Evolutionary conservation across 140 eudicot species (phyloP).

Genomic region (Flaveria floridana): DNA sequence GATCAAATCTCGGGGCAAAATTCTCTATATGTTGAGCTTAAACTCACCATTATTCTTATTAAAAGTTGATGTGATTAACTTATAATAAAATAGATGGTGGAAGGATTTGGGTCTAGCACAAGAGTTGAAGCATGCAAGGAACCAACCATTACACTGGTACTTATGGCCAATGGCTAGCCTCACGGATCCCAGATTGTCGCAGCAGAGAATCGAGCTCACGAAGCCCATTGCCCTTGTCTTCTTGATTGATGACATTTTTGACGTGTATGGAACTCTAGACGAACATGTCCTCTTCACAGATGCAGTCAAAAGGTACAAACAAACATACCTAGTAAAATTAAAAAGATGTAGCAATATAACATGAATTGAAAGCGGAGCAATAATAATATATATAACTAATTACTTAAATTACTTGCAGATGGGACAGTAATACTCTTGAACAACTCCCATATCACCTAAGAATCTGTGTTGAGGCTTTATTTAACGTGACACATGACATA

Average conservation of each 20-base stretch:
- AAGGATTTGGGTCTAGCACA: slow-evolving; percentile 41
- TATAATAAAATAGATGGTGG: slow-evolving; percentile 60
- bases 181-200: slow-evolving; percentile 36
- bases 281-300: slow-evolving; percentile 50
- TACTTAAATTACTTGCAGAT: slow-evolving; percentile 37
- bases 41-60: background rate
- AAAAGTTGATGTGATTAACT: background rate
- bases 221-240: slow-evolving; percentile 50
- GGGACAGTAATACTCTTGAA: slow-evolving; percentile 47
- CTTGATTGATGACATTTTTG: slow-evolving; percentile 66
- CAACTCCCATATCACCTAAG: slow-evolving; percentile 52
- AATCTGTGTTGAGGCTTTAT: slow-evolving; percentile 46
- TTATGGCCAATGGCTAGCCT: slow-evolving; percentile 57
- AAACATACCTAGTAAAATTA: too few relatives aligned
- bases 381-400: background rate
- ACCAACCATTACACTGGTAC: slow-evolving; percentile 61
- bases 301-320: slow-evolving; percentile 49
- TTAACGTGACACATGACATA: slow-evolving; percentile 42
- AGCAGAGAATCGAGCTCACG: slow-evolving; percentile 48
- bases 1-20: slow-evolving; percentile 48
- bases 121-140: slow-evolving; percentile 50
- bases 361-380: background rate
- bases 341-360: too few relatives aligned
- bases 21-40: background rate
- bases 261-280: slow-evolving; percentile 57